Evolutionary conservation across 257 asterid genomes (phyloP).

Genomic region (Solanum medicagineum): DNA sequence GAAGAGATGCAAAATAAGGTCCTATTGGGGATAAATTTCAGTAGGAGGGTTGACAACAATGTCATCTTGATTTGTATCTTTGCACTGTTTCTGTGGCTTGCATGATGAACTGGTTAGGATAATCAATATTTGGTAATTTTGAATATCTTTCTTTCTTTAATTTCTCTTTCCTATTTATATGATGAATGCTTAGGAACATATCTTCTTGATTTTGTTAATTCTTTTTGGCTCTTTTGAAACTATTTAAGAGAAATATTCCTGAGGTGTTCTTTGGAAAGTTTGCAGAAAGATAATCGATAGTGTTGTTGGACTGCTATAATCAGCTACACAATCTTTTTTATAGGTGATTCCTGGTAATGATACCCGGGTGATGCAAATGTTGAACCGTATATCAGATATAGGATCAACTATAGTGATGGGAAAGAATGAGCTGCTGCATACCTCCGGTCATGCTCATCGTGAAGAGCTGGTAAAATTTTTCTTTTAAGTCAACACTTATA

Average conservation of each 20-base stretch:
- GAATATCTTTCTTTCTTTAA: neutral
- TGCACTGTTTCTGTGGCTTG: neutral
- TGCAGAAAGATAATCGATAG: neutral
- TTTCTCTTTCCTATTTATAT: neutral
- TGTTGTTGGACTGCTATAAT: neutral
- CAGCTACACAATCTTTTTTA: slow-evolving; percentile 14
- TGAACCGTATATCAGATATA: slow-evolving; percentile 84
- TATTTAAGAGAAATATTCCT: neutral
- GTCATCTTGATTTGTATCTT: neutral
- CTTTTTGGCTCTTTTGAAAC: neutral
- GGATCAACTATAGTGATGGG: slow-evolving; percentile 96
- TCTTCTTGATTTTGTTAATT: neutral
- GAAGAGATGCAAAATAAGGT: neutral
- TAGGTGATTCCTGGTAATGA: slow-evolving; percentile 99
- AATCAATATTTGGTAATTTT: neutral
- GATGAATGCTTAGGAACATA: neutral
- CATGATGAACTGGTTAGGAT: neutral
- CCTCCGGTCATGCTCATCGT: slow-evolving; percentile 97
- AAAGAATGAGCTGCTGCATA: slow-evolving; percentile 76
- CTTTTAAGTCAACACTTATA: slow-evolving; percentile 1
- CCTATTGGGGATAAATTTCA: neutral
- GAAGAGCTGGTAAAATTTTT: slow-evolving; percentile 76
- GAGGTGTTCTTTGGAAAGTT: neutral
- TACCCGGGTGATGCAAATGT: slow-evolving; percentile 91
- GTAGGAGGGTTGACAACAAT: neutral